Evolutionary conservation across 2,329 filamentous ascomycete genomes (phyloP), one percentile per base, ranked within the genome.

Genomic region (Aspergillus alliaceus): DNA sequence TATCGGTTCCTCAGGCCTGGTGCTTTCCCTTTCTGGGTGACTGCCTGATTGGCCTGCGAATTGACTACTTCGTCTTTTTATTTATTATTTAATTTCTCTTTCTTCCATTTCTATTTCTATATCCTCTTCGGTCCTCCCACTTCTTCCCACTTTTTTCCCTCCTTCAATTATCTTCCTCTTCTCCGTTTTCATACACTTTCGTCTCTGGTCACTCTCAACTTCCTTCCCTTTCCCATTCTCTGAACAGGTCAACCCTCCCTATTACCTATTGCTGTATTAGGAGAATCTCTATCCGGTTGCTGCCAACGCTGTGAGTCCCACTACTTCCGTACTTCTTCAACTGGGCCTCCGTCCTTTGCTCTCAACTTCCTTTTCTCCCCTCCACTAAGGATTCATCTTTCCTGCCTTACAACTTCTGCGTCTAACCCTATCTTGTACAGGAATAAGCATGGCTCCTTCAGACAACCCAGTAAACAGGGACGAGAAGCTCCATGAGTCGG

Each of bases 401-500:
- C 11, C 12, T 24, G 11, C 15, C 24, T 44, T 15, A 9, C 5
- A 6, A 22, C 40, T 24, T 7, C 4, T n/a, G 8, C 14, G 27
- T 27, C 40, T 44, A 44, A 48, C 31, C 15, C 4, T 2, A 20
- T 11, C 15, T 39, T 14, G 5, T 5, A 29, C 35, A 51, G 37
- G 25, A 25, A 34, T 51, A 61, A 63, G 53, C 31, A 70, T 70
- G 68, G 54, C 62, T 18, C 57, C 44, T 39, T 50, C 59, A 40
- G 65, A 57, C 39, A 68, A 59, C 29, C 50, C 55, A 29, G 58
- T 58, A 24, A 59, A 57, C n/a, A 59, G 46, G 32, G 57, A 59
- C 15, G 72, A 74, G 48, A 69, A 63, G 29, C 53, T 64, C 12
- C 66, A 66, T 27, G 62, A 69, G 29, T 72, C 71, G 4, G 72